Evolutionary conservation across 768 basidiomycete genomes (phyloP).

Genomic region (Trametes sanguinea): DNA sequence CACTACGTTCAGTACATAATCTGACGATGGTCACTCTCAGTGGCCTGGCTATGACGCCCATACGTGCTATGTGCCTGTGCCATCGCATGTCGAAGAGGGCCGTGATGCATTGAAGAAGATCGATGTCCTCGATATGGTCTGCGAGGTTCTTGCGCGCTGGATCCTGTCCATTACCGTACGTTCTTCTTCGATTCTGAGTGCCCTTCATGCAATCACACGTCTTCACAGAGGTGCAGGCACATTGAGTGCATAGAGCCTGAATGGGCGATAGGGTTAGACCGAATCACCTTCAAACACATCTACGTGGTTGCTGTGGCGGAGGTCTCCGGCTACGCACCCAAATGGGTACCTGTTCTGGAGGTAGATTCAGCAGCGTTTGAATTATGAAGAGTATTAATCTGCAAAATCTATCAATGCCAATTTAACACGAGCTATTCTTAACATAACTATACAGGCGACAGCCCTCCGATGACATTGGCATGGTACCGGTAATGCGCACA

Average conservation of each 20-base stretch:
- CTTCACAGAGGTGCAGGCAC: slow-evolving; percentile 4
- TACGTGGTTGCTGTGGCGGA: slow-evolving; percentile 14
- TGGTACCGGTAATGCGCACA: no score
- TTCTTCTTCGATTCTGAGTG: not conserved
- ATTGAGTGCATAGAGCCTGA: slow-evolving; percentile 8
- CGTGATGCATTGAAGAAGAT: not conserved
- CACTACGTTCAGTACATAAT: not conserved
- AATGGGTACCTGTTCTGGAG: slow-evolving; percentile 20
- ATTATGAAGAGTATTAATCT: not conserved
- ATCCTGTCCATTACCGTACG: slow-evolving; percentile 7
- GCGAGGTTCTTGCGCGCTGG: slow-evolving; percentile 12
- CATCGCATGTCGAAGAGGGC: not conserved
- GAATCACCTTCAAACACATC: slow-evolving; percentile 19
- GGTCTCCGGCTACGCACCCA: slow-evolving; percentile 13
- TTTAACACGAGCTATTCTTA: no score
- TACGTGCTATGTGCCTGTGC: slow-evolving; percentile 10
- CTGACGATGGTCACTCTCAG: not conserved
- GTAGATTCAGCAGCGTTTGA: slow-evolving; percentile 3
- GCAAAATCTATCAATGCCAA: not conserved
- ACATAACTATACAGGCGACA: no score
- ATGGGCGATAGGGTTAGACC: slow-evolving; percentile 14
- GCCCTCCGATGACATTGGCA: no score
- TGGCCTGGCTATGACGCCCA: slow-evolving; percentile 20
- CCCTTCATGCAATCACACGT: not conserved
- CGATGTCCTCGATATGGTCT: slow-evolving; percentile 19